Evolutionary conservation across 1,139 yeast genomes (phyloP), one percentile per base, ranked within the genome.

Genomic region (Hemisphaericaspora lyxosophila): DNA sequence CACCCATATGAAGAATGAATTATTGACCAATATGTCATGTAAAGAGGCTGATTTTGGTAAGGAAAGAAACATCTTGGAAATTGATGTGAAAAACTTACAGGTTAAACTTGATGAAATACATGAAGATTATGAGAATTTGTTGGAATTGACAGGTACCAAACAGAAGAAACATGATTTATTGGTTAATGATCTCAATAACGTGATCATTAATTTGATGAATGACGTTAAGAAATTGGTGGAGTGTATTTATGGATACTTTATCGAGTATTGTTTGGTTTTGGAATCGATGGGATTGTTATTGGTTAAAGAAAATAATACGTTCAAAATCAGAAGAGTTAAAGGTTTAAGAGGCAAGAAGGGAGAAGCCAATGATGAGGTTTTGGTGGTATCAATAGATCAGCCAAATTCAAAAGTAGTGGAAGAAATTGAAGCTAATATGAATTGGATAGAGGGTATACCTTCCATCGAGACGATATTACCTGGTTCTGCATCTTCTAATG

Each of bases 211-310:
- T 3, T 50, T 69, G 22, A 47, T 62, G 28, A 26, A 32, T 7
- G 51, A 49, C 26, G 37, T 64, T 2, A 53, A 50, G 31, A 38
- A 38, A 16, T 51, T 67, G 5, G 42, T 56, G 4, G 50, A 49
- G 4, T 44, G 46, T 16, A 54, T 57, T 35, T 62, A 54, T 44
- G 58, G 58, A 8, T 60, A 54, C 35, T 62, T 71, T 39, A 45
- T 62, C 16, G 75, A 82, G 28, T 70, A 77, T 37, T 80, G 86
- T 49, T 67, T 75, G 37, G 65, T 85, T 2, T 65, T 90, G 38
- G 96, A 87, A 52, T 74, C 85, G 2, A 80, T 89, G 72, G 97
- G 97, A 1, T 67, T 90, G 37, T 59, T 85, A 16, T 63, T 85
- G 33, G 68, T 75, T 0, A 64, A 67, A 36, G 78, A 75, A 31